Evolutionary conservation across 495 filamentous ascomycete genomes (phyloP).

Genomic region (Lepidopterella palustris): DNA sequence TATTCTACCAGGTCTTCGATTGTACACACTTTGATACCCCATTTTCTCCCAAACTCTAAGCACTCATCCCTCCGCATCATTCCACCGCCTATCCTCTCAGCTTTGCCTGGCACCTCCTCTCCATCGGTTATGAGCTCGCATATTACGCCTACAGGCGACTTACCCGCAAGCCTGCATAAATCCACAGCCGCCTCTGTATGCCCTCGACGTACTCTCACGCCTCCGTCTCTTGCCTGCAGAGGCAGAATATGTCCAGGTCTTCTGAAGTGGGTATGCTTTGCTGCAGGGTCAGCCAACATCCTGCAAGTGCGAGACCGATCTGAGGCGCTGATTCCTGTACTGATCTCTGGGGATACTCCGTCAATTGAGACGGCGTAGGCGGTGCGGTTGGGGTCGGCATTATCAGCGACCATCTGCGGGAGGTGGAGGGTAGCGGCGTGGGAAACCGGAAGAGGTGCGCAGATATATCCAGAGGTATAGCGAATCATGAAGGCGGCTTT

Average conservation of each 20-base stretch:
- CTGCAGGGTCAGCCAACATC: constrained; percentile 61
- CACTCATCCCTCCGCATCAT: constrained; percentile 95
- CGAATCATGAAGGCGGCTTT: constrained; percentile 96
- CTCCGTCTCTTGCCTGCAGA: constrained; percentile 70
- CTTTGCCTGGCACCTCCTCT: constrained; percentile 42
- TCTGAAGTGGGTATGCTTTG: constrained; percentile 57
- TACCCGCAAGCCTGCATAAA: constrained; percentile 37
- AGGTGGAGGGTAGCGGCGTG: constrained; percentile 63
- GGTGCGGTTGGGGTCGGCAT: constrained; percentile 78
- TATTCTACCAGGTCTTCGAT: constrained; percentile 84
- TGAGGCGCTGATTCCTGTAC: constrained; percentile 83
- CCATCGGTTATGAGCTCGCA: constrained; percentile 49
- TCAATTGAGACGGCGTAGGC: constrained; percentile 91
- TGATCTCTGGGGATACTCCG: constrained; percentile 60
- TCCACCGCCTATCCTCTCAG: constrained; percentile 53
- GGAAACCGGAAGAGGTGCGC: constrained; percentile 67
- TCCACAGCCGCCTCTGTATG: constrained; percentile 81
- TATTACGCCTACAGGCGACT: constrained; percentile 66
- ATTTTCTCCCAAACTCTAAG: constrained; percentile 77
- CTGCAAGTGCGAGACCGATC: constrained; percentile 80
- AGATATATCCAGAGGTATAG: constrained; percentile 77
- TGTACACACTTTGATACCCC: constrained; percentile 88
- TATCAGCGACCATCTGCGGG: constrained; percentile 82
- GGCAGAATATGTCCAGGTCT: constrained; percentile 90
- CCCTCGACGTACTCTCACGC: constrained; percentile 68